Evolutionary conservation across 208 protist species (phyloP).

Genomic region (Crithidia sp.): DNA sequence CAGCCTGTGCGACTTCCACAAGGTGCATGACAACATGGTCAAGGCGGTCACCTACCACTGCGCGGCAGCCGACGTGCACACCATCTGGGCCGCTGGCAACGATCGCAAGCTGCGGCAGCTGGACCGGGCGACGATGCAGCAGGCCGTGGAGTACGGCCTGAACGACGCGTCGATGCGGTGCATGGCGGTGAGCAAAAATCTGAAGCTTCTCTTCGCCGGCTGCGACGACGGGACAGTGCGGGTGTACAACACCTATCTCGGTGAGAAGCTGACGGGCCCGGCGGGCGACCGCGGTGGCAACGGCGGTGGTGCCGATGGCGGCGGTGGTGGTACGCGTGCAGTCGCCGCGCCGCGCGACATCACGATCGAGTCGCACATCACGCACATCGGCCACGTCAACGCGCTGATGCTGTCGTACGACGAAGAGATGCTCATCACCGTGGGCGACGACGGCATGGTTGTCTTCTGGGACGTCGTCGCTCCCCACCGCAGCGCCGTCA

Average conservation of each 20-base stretch:
- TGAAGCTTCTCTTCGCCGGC: slow-evolving; percentile 95
- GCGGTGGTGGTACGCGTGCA: slow-evolving; percentile 9
- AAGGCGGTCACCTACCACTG: slow-evolving; percentile 94
- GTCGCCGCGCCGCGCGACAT: slow-evolving; percentile 44
- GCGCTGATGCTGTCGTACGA: slow-evolving; percentile 91
- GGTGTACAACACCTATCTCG: slow-evolving; percentile 91
- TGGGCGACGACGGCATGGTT: slow-evolving; percentile 93
- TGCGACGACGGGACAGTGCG: slow-evolving; percentile 93
- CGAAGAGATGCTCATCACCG: slow-evolving; percentile 93
- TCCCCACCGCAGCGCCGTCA: slow-evolving; percentile 78
- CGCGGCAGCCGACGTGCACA: slow-evolving; percentile 77
- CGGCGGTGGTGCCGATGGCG: not conserved
- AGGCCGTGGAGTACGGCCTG: slow-evolving; percentile 75
- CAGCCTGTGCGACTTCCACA: slow-evolving; percentile 92
- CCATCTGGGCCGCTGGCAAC: slow-evolving; percentile 94
- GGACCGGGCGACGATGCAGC: slow-evolving; percentile 64
- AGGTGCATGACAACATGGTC: slow-evolving; percentile 91
- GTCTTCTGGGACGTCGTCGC: slow-evolving; percentile 92
- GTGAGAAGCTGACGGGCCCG: slow-evolving; percentile 63
- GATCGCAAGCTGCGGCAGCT: slow-evolving; percentile 94
- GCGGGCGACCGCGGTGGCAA: slow-evolving; percentile 41
- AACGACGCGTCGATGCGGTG: slow-evolving; percentile 76
- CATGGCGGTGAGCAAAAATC: slow-evolving; percentile 84
- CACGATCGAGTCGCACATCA: slow-evolving; percentile 85
- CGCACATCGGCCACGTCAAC: slow-evolving; percentile 86